A percentile compares a stretch with the other conserved stretches of the same genome.
phyloP scores from a whole-genome alignment of 1,139 yeast species.

The Candida freyschussii region DNA sequence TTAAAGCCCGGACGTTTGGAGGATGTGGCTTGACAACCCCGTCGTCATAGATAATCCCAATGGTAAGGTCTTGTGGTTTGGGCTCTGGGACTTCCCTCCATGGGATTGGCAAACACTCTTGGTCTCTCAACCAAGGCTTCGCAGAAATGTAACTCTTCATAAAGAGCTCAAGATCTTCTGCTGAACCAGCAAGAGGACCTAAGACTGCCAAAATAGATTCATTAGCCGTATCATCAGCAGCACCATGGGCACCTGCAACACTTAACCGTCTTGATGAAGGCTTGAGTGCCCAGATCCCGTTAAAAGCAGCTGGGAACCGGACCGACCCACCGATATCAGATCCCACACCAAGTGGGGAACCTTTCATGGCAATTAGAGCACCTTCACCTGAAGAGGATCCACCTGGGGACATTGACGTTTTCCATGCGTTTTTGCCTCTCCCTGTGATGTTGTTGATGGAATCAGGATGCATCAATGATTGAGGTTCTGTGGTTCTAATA shows the following conservation, averaged over 20 bases:
- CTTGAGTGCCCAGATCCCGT: slow-evolving; percentile 63
- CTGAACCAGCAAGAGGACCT: slow-evolving; percentile 58
- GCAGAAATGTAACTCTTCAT: slow-evolving; percentile 55
- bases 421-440: slow-evolving; percentile 49
- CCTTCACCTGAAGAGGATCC: slow-evolving; percentile 84
- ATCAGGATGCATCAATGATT: slow-evolving; percentile 52
- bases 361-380: slow-evolving; percentile 59
- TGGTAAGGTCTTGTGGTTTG: slow-evolving; percentile 35
- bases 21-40: slow-evolving; percentile 52
- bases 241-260: slow-evolving; percentile 43
- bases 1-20: slow-evolving; percentile 48
- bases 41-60: slow-evolving; percentile 42
- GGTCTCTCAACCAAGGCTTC: slow-evolving; percentile 56
- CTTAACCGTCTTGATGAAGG: slow-evolving; percentile 64
- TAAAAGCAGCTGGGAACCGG: slow-evolving; percentile 70
- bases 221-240: slow-evolving; percentile 35
- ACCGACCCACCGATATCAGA: slow-evolving; percentile 80
- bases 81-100: slow-evolving; percentile 52
- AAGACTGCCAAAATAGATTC: slow-evolving; percentile 43
- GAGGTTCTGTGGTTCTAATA: slow-evolving; percentile 52
- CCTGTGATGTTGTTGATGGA: slow-evolving; percentile 47
- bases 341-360: slow-evolving; percentile 64
- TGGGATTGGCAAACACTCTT: slow-evolving; percentile 44
- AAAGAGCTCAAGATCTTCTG: slow-evolving; percentile 61
- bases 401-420: slow-evolving; percentile 50